Percentiles rank a stretch among this genome's conserved stretches.
Evolutionary conservation across 495 filamentous ascomycete species (phyloP).

Genomic region (Aspergillus bertholletiae): DNA sequence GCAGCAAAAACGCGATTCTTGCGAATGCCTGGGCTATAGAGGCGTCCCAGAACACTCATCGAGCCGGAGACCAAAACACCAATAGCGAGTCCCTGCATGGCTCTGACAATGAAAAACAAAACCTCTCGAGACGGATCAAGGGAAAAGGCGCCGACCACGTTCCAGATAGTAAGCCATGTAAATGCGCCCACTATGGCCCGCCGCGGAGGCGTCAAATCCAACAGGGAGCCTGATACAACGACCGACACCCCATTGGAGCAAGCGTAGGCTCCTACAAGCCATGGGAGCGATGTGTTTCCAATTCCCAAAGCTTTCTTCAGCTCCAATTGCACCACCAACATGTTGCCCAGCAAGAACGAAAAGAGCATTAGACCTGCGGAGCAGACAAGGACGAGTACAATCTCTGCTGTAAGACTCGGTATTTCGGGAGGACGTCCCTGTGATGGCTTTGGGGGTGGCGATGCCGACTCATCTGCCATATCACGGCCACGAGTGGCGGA

Average conservation of each 20-base stretch:
- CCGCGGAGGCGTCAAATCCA: slow-evolving; percentile 39
- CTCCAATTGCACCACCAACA: slow-evolving; percentile 33
- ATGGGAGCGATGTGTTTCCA: slow-evolving; percentile 36
- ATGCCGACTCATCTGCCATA: slow-evolving; percentile 1
- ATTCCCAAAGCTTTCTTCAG: slow-evolving; percentile 34
- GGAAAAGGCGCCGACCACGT: slow-evolving; percentile 36
- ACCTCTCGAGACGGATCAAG: slow-evolving; percentile 21
- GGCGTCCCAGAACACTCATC: slow-evolving; percentile 31
- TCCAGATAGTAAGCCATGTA: slow-evolving; percentile 41
- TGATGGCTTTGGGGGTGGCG: background rate
- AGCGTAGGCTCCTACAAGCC: slow-evolving; percentile 40
- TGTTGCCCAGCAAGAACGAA: slow-evolving; percentile 41
- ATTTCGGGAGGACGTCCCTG: slow-evolving; percentile 38
- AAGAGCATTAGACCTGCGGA: slow-evolving; percentile 45
- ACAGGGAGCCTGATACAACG: slow-evolving; percentile 40
- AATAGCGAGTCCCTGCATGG: slow-evolving; percentile 31
- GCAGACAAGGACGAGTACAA: slow-evolving; percentile 42
- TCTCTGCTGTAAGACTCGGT: slow-evolving; percentile 27
- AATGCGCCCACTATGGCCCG: slow-evolving; percentile 43
- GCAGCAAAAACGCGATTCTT: slow-evolving; percentile 35
- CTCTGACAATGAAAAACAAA: slow-evolving; percentile 30
- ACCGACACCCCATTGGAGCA: slow-evolving; percentile 43
- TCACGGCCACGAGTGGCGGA: background rate
- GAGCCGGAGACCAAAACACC: slow-evolving; percentile 29
- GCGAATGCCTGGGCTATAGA: slow-evolving; percentile 28